A percentile compares a stretch with the other conserved stretches of the same genome.
These are phyloP conservation scores for Fusarium napiforme DNA, from an alignment of 2,329 filamentous ascomycete genomes.

Conservation along the genomic window DNA sequence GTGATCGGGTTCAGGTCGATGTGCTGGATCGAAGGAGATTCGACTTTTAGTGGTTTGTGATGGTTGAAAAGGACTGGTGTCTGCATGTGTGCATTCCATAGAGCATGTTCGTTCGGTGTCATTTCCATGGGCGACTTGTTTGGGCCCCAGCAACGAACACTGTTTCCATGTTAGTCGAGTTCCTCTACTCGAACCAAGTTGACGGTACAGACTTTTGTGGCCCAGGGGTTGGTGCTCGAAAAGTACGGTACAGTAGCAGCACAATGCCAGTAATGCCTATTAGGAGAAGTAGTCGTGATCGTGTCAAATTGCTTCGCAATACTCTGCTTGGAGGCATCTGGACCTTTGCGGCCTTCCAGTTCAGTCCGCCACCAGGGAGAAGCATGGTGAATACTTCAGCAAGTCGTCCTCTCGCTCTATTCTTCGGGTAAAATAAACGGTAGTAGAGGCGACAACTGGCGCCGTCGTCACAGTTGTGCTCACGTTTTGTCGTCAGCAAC, in stretches of 20 bases:
- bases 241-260: conserved; percentile 87
- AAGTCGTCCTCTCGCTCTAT: conserved; percentile 33
- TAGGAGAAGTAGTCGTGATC: conserved; percentile 80
- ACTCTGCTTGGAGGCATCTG: conserved; percentile 81
- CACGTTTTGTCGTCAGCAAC: conserved; percentile 18
- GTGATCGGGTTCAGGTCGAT: conserved; percentile 87
- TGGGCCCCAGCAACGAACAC: conserved; percentile 97
- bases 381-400: conserved; percentile 72
- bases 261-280: conserved; percentile 76
- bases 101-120: conserved; percentile 87
- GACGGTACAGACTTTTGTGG: conserved; percentile 81
- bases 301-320: conserved; percentile 75
- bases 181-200: conserved; percentile 40
- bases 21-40: conserved; percentile 80
- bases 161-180: conserved; percentile 53
- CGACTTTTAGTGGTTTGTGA: conserved; percentile 87
- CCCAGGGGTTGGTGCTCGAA: conserved; percentile 82
- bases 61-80: conserved; percentile 98
- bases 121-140: conserved; percentile 96
- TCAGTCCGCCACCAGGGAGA: conserved; percentile 86
- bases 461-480: conserved; percentile 14
- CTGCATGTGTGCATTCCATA: conserved; percentile 88
- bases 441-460: conserved; percentile 17
- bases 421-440: conserved; percentile 6
- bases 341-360: conserved; percentile 90